phyloP scores from a whole-genome alignment of 768 basidiomycete species.

The Roridomyces roridus region DNA sequence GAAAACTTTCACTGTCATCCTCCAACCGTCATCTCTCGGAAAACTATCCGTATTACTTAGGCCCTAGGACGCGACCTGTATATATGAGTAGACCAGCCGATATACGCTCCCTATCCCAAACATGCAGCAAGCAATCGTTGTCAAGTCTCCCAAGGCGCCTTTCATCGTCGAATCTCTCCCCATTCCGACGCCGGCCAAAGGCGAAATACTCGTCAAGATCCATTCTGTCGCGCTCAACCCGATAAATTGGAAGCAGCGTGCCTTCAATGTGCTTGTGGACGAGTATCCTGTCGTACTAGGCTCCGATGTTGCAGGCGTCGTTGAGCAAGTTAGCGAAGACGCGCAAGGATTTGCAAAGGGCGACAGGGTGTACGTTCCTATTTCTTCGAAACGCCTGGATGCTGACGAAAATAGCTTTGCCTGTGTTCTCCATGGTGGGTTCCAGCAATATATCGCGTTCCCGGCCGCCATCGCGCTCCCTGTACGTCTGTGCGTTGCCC shows the following conservation, averaged over 20 bases:
- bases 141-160: neutral
- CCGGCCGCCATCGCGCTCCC: neutral
- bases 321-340: neutral
- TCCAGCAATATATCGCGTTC: neutral
- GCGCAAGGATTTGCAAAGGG: neutral
- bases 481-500: neutral
- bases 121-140: constrained; percentile 13
- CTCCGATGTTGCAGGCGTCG: neutral
- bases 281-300: constrained; percentile 3
- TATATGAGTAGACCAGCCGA: too few species aligned
- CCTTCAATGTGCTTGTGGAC: neutral
- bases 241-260: neutral
- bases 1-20: too few species aligned
- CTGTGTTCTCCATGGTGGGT: neutral
- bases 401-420: neutral
- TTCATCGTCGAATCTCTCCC: neutral
- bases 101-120: too few species aligned
- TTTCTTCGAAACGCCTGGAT: neutral
- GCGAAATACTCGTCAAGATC: constrained; percentile 1
- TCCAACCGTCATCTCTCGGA: too few species aligned
- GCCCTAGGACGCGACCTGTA: too few species aligned
- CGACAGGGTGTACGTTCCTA: constrained; percentile 1
- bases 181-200: neutral
- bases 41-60: too few species aligned
- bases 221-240: neutral